phyloP scores from a whole-genome alignment of 371 early-diverging fungal species.

The Blakeslea trispora region DNA sequence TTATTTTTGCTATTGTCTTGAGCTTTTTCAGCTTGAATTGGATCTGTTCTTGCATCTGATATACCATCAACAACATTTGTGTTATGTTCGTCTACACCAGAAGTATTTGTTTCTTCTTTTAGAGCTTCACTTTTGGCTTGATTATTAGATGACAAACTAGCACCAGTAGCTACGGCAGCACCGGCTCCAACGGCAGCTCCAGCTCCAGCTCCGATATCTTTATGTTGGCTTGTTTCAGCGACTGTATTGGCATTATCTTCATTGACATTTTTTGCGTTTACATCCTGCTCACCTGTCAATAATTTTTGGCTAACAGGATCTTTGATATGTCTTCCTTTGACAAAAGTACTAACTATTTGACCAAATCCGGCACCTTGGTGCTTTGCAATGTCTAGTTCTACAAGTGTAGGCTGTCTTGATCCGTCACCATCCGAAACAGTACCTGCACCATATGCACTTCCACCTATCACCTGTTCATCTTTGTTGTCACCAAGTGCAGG shows the following conservation, averaged over 20 bases:
- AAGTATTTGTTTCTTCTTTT: too few relatives aligned
- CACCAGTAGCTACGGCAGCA: too few relatives aligned
- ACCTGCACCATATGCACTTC: slow-evolving; percentile 70
- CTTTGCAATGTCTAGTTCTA: slow-evolving; percentile 69
- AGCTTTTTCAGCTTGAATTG: too few relatives aligned
- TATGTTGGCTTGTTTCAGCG: too few relatives aligned
- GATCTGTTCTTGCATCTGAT: too few relatives aligned
- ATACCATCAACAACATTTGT: too few relatives aligned
- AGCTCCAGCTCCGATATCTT: too few relatives aligned
- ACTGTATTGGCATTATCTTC: background rate
- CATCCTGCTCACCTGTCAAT: background rate
- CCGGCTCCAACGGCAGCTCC: too few relatives aligned
- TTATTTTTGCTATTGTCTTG: too few relatives aligned
- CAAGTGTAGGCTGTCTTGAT: slow-evolving; percentile 59
- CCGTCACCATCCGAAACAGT: slow-evolving; percentile 60
- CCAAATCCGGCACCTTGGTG: slow-evolving; percentile 71
- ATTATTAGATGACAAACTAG: too few relatives aligned
- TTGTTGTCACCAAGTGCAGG: slow-evolving; percentile 51
- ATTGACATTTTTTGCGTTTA: background rate
- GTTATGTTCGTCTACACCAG: too few relatives aligned
- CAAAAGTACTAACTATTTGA: slow-evolving; percentile 43
- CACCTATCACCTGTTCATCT: slow-evolving; percentile 58
- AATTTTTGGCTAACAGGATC: background rate
- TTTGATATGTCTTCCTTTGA: slow-evolving; percentile 16
- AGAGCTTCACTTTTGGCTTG: too few relatives aligned